Conservation (phyloP, 2,329 filamentous ascomycete genomes). For the Pleoardoris graminearum region DNA sequence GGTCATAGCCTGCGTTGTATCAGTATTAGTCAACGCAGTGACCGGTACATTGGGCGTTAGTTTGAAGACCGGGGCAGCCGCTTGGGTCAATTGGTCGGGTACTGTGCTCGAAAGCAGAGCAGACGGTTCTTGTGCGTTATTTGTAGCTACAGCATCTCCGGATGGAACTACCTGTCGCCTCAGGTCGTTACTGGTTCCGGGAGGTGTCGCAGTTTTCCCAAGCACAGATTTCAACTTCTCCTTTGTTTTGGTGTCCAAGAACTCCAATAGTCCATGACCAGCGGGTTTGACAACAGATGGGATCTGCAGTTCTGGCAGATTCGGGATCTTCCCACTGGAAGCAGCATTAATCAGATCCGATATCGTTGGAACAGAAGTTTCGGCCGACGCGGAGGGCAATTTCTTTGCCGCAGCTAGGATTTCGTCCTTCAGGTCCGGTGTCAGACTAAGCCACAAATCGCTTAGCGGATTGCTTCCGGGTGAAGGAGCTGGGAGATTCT, state of each 20-base stretch:
- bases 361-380: not conserved
- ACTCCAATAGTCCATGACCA: not conserved
- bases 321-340: not conserved
- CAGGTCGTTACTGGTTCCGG: not conserved
- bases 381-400: not conserved
- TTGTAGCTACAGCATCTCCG: not conserved
- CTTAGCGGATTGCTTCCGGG: not conserved
- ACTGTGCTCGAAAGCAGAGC: not conserved
- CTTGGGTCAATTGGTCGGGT: not conserved
- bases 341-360: conserved; percentile 2
- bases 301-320: not conserved
- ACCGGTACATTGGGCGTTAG: conserved; percentile 1
- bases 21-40: conserved; percentile 7
- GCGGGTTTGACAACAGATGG: not conserved
- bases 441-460: conserved; percentile 6
- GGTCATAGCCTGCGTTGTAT: conserved; percentile 13
- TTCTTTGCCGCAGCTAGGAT: conserved; percentile 6
- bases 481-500: not conserved
- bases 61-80: not conserved
- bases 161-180: not conserved
- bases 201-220: not conserved
- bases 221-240: not conserved
- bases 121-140: not conserved
- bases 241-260: conserved; percentile 1
- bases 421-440: conserved; percentile 1